Evolutionary conservation across 441 rosid species (phyloP), one percentile per base, ranked within the genome.

Genomic region (Sinapis alba): DNA sequence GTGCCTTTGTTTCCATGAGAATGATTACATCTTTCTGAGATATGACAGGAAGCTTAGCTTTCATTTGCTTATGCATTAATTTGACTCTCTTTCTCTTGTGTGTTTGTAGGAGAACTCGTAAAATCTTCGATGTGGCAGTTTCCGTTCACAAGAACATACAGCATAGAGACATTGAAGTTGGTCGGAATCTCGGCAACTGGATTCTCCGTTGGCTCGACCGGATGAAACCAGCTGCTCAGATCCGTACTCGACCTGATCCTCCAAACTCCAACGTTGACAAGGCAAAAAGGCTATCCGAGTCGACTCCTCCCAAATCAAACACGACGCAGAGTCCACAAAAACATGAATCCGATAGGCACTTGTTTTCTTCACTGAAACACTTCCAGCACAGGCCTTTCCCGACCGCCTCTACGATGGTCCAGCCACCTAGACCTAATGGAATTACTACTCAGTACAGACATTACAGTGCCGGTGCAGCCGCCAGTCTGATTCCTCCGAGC

Each of bases 221-320:
- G 45, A 86, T 88, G 91, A 95, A 91, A 79, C 97, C 98, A 11
- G 85, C 96, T 10, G 98, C 99, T 62, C 88, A 87, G 76, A 93
- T 95, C 60, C 91, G 93, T 43, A 57, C 80, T 50, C 53, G 80
- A 8, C 71, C 81, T 0, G 77, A 45, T 54, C 68, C 78, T 30
- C 76, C 81, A 12, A 76, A 68, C 57, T 62, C 86, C 3, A 79
- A 68, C 57, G 72, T 61, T 61, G 86, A 68, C 78, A 76, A 75
- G 71, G 72, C 83, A 27, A 86, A 84, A 74, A 88, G 82, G 74
- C 59, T 60, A 24, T 43, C 68, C 8, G 80, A 76, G 67, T 34
- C 80, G 41, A 56, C 88, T 30, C 84, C 83, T 30, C 70, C 58
- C 50, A 90, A 83, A 79, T 21, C 79, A 59, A 82, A 56, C 82